Evolutionary conservation across 2,329 filamentous ascomycete genomes (phyloP), one percentile per base, ranked within the genome.

Genomic region (Alternaria incomplexa): DNA sequence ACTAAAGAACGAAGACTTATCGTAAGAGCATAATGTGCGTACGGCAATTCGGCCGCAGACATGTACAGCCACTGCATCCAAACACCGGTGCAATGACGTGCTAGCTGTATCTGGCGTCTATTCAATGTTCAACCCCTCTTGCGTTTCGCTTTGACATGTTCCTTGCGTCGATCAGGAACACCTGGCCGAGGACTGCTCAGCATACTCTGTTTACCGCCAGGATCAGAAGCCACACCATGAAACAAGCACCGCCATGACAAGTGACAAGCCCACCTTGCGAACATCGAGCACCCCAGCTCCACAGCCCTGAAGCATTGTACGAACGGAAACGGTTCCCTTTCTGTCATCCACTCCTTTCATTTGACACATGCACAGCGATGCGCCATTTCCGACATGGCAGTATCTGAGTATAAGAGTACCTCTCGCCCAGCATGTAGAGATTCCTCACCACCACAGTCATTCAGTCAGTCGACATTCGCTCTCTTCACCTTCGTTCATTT

Each of bases 401-500:
- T 40, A 58, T 51, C 23, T 62, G 48, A 50, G 65, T 70, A 70
- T 70, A 69, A 69, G 65, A 62, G 53, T 56, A 28, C 26, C 17
- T 44, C 44, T 20, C 30, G 47, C 50, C 62, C 53, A 47, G n/a
- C 51, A 58, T 20, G 11, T 51, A 26, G 4, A 13, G 11, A 36
- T 25, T 50, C 12, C 58, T 61, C 52, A 61, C 20, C 52, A 60
- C 52, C 32, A 61, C 58, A 58, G 23, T 58, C 56, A 58, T 58
- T 58, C 56, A 61, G 52, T 61, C 58, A 45, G 40, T 50, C 58
- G 36, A 25, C 53, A 56, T 52, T 55, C 56, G 30, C 54, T 64
- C 62, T 61, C 53, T 60, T 66, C 61, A 68, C 68, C 68, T 50
- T 73, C 71, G 61, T 71, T 76, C 69, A 61, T 70, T 76, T 63